phyloP scores from a whole-genome alignment of 2,329 filamentous ascomycete genomes.

The Talaromyces sp. region DNA sequence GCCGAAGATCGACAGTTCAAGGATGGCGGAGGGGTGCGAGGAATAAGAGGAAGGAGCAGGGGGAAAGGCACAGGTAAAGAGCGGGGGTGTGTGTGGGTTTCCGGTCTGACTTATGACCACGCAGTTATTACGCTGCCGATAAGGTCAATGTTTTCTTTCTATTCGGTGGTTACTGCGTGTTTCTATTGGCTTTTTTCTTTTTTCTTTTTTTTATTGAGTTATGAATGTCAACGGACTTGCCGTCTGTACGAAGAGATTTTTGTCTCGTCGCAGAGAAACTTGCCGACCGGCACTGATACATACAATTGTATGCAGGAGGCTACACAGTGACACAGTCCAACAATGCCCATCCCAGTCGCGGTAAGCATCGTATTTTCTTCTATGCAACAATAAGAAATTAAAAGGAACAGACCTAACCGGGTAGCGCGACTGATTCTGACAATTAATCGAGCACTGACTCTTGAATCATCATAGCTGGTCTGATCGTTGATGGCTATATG shows the following conservation, averaged over 20 bases:
- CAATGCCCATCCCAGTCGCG: background rate
- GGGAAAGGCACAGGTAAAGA: constrained; percentile 1
- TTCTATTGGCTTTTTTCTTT: background rate
- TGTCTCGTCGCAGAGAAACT: background rate
- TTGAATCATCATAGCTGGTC: background rate
- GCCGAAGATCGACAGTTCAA: background rate
- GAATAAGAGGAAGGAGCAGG: constrained; percentile 7
- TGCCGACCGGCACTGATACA: background rate
- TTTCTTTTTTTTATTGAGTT: background rate
- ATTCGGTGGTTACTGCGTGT: background rate
- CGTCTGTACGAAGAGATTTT: background rate
- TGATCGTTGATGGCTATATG: background rate
- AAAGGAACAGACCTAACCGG: background rate
- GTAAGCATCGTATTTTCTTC: too few relatives aligned
- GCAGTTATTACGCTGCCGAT: background rate
- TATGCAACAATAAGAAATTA: background rate
- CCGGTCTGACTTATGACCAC: background rate
- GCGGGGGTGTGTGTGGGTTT: constrained; percentile 1
- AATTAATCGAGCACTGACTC: background rate
- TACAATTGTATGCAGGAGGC: background rate
- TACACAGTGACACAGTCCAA: background rate
- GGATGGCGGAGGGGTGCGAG: background rate
- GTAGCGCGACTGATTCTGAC: background rate
- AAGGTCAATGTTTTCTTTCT: background rate
- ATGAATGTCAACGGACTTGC: background rate